Evolutionary conservation across 345 rosid genomes (phyloP).

Genomic region (Crucihimalaya himalaica): DNA sequence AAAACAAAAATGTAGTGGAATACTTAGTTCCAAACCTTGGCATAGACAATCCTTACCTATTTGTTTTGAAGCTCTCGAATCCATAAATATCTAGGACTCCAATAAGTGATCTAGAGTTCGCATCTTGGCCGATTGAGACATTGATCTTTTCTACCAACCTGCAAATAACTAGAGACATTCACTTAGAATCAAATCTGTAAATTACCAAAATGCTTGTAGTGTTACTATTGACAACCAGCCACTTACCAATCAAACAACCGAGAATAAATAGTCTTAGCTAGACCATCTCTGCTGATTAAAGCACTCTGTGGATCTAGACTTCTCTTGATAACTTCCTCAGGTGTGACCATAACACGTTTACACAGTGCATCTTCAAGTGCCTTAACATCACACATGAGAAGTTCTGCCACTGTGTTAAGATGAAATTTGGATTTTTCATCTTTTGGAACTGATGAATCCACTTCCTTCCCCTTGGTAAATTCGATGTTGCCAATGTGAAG

Average conservation of each 20-base stretch:
- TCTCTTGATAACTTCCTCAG: slow-evolving; percentile 92
- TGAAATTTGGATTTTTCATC: slow-evolving; percentile 77
- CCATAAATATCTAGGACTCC: slow-evolving; percentile 96
- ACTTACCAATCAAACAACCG: slow-evolving; percentile 86
- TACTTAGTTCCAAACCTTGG: neutral
- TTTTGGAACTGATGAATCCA: slow-evolving; percentile 82
- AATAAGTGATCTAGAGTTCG: slow-evolving; percentile 73
- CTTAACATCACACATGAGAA: slow-evolving; percentile 75
- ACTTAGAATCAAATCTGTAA: neutral
- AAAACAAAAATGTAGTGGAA: neutral
- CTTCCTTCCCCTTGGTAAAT: slow-evolving; percentile 76
- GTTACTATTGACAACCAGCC: neutral
- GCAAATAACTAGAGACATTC: slow-evolving; percentile 35
- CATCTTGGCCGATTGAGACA: slow-evolving; percentile 86
- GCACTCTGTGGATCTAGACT: slow-evolving; percentile 93
- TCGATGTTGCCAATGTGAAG: slow-evolving; percentile 84
- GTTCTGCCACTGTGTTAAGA: slow-evolving; percentile 76
- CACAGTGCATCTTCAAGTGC: slow-evolving; percentile 91
- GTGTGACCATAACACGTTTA: slow-evolving; percentile 98
- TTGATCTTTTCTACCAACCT: slow-evolving; percentile 91
- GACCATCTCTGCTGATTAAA: slow-evolving; percentile 74
- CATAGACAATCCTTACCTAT: slow-evolving; percentile 49
- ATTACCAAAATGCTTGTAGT: neutral
- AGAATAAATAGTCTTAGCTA: slow-evolving; percentile 89
- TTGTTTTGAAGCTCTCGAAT: slow-evolving; percentile 89